Evolutionary conservation across 2,329 filamentous ascomycete genomes (phyloP).

Genomic region (Pseudocercospora ulei): DNA sequence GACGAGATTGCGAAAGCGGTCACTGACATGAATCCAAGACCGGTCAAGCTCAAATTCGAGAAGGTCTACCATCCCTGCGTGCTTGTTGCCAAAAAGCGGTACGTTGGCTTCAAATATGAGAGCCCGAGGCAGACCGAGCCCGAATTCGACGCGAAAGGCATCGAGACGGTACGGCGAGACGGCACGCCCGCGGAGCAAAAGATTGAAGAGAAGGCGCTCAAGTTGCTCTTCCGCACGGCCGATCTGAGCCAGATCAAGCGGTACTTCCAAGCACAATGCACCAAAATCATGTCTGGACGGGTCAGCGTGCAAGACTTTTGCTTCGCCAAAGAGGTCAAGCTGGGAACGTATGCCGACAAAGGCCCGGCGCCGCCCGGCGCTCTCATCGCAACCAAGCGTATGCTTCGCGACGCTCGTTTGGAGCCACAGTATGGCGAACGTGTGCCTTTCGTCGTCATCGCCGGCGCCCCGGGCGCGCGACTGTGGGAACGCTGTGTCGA

Average conservation of each 20-base stretch:
- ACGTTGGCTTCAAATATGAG: constrained; percentile 97
- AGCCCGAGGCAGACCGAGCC: constrained; percentile 62
- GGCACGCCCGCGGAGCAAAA: constrained; percentile 93
- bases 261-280: constrained; percentile 84
- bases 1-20: constrained; percentile 82
- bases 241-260: constrained; percentile 80
- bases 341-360: constrained; percentile 77
- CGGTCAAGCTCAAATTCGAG: constrained; percentile 93
- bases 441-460: constrained; percentile 86
- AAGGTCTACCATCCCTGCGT: constrained; percentile 97
- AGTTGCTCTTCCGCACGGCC: constrained; percentile 77
- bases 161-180: constrained; percentile 91
- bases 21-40: constrained; percentile 79
- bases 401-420: constrained; percentile 73
- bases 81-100: constrained; percentile 89
- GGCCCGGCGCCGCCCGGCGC: constrained; percentile 76
- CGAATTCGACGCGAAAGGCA: constrained; percentile 95
- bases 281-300: constrained; percentile 80
- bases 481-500: constrained; percentile 84
- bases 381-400: constrained; percentile 72
- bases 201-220: constrained; percentile 85
- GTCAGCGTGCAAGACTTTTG: constrained; percentile 93
- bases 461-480: constrained; percentile 73
- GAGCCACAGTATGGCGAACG: constrained; percentile 94
- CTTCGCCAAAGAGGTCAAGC: constrained; percentile 82